A percentile compares a stretch with the other conserved stretches of the same genome.
These are phyloP conservation scores for Geotrichum carabidarum DNA, from an alignment of 1,139 yeast genomes.

Conservation along the genomic window DNA sequence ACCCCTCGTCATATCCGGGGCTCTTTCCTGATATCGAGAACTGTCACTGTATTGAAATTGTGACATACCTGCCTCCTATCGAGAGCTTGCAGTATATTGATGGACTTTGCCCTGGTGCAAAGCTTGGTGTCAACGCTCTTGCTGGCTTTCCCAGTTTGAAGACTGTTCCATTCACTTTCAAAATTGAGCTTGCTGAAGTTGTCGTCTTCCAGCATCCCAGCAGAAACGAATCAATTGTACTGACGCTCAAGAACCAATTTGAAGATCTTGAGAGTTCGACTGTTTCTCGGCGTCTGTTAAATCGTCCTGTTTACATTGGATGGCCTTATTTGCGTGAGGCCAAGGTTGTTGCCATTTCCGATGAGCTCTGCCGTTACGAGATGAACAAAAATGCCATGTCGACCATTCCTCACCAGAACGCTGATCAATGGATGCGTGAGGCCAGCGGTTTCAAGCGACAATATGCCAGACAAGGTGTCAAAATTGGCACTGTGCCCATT, in stretches of 20 bases:
- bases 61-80: conserved; percentile 20
- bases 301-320: conserved; percentile 61
- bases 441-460: conserved; percentile 35
- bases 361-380: conserved; percentile 50
- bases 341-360: conserved; percentile 59
- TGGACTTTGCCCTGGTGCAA: conserved; percentile 66
- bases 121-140: conserved; percentile 59
- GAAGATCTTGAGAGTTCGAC: conserved; percentile 44
- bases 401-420: conserved; percentile 30
- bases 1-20: conserved; percentile 74
- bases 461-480: conserved; percentile 55
- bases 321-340: conserved; percentile 92
- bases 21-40: conserved; percentile 71
- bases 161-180: conserved; percentile 57
- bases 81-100: conserved; percentile 40
- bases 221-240: conserved; percentile 72
- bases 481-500: conserved; percentile 50
- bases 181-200: conserved; percentile 57
- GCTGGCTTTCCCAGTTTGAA: conserved; percentile 89
- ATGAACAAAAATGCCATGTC: conserved; percentile 26
- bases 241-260: conserved; percentile 54
- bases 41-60: conserved; percentile 67
- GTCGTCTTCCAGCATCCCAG: conserved; percentile 82
- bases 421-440: conserved; percentile 30
- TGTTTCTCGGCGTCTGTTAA: conserved; percentile 56